Evolutionary conservation across 2,329 filamentous ascomycete species (phyloP), one percentile per base, ranked within the genome.

Genomic region (Xenoacremonium recifei): DNA sequence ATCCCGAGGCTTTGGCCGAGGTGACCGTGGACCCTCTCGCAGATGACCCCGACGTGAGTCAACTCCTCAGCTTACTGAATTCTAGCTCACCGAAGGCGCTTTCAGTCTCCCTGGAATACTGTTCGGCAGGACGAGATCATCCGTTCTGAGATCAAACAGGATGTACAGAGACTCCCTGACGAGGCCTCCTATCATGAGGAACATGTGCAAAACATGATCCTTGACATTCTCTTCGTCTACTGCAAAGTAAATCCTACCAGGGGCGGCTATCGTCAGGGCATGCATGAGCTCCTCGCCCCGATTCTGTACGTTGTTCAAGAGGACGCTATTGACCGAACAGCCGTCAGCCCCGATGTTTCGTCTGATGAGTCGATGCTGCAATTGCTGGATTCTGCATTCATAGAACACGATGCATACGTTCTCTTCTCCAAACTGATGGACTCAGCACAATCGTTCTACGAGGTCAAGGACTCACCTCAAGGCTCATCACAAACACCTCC

Each of bases 251-350:
- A 97, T 59, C 89, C 89, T 2, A 82, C 85, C 53, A 77, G 89
- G 40, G 89, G 89, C 13, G 90, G 82, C 15, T 99, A 99, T 62
- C 82, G 93, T n/a, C 93, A 99, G 69, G 93, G 93, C 10, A 99
- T 99, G 92, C 93, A 99, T 62, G 93, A 99, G 67, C 73, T 99
- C 32, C 74, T 97, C 12, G 93, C 93, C 0, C 91, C 93, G 0
- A 82, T 99, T 27, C 71, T 96, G 6, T 89, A 89, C 76, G 87
- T 89, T 2, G 71, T 97, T 5, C 82, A 91, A 53, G 76, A 84
- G 54, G 93, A 99, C 67, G 85, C 91, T 6, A 72, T 96, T 37
- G 76, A 87, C 39, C 63, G 66, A 4, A 54, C 59, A 3, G 59
- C 64, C 3, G 59, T 66, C 32, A 59, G 61, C 2, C 44, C 58